phyloP scores from a whole-genome alignment of 106 monocot genomes.

The Agapanthus africanus region DNA sequence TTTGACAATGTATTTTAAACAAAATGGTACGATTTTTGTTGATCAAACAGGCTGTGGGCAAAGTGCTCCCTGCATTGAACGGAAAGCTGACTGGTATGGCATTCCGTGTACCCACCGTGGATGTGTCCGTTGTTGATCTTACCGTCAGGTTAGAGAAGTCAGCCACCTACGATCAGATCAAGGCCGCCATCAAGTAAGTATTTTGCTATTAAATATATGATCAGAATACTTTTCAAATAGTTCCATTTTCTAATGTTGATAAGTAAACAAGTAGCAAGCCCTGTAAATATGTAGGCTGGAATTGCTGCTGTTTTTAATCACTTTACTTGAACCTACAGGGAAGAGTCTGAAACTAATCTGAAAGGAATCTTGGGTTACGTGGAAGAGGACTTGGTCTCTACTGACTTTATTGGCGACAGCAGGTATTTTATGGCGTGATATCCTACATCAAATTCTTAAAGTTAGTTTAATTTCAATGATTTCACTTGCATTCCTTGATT shows the following conservation, averaged over 20 bases:
- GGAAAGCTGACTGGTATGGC: constrained; percentile 74
- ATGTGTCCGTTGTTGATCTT: constrained; percentile 69
- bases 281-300: constrained; percentile 23
- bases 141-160: constrained; percentile 52
- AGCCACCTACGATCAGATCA: constrained; percentile 50
- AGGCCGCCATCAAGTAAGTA: constrained; percentile 54
- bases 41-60: constrained; percentile 70
- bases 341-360: constrained; percentile 64
- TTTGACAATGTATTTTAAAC: no score
- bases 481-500: neutral
- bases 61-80: constrained; percentile 77
- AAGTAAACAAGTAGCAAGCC: no score
- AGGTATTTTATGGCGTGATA: constrained; percentile 26
- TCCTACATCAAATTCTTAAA: neutral
- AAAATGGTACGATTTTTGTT: no score
- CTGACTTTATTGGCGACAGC: constrained; percentile 80
- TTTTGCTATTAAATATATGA: no score
- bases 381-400: constrained; percentile 77
- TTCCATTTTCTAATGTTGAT: no score
- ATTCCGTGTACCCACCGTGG: constrained; percentile 68
- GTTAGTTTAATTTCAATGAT: no score
- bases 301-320: neutral
- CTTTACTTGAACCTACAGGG: constrained; percentile 29
- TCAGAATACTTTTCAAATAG: constrained; percentile 4
- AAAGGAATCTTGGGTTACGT: constrained; percentile 81